Base-by-base conservation (phyloP, 192 early-diverging fungal genomes). In the Linderina pennispora region DNA sequence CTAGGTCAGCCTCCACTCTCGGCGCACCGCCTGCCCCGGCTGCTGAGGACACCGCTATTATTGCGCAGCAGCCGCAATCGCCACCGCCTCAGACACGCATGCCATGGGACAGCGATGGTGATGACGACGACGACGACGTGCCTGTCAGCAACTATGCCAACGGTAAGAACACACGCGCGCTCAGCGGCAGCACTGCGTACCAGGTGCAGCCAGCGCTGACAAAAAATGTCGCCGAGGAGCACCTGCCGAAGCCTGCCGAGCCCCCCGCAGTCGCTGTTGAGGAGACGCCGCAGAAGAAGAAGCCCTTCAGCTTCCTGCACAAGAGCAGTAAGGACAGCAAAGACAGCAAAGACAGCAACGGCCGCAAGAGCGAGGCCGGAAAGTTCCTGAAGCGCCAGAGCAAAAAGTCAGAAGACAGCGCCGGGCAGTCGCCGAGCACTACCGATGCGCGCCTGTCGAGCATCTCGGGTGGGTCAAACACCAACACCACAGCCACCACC, bases 31-130 rank as follows among this genome's bases (percentile, higher is more conserved):
- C 65, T n/a, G 55, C 65, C 9, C 54, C 58, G 10, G 53, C 48
- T 19, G 34, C 43, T 16, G 54, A 61, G 36, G 39, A 42, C 8
- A 45, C 46, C n/a, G 41, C 28, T 8, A 16, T 13, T 31, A 35
- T n/a, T 1, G 31, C 32, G 19, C 2, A 31, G 23, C 36, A 16
- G 16, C 17, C 21, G 0, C 23, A 38, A 26, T 26, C 54, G 1
- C n/a, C n/a, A n/a, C n/a, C n/a, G n/a, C 56, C 65, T 1, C 53
- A 55, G 28, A 40, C 55, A 9, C 31, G 45, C 18, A 55, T 60
- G 61, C 68, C 68, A 1, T 72, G 68, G 68, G 60, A 60, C 23
- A 72, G 61, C 45, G 68, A 60, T 32, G 57, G 40, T n/a, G 68
- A 55, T 31, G 28, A 31, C 11, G 28, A 31, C 17, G 67, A 55